Base-by-base conservation (phyloP, 2,329 filamentous ascomycete genomes). In the Sclerotinia minor region DNA sequence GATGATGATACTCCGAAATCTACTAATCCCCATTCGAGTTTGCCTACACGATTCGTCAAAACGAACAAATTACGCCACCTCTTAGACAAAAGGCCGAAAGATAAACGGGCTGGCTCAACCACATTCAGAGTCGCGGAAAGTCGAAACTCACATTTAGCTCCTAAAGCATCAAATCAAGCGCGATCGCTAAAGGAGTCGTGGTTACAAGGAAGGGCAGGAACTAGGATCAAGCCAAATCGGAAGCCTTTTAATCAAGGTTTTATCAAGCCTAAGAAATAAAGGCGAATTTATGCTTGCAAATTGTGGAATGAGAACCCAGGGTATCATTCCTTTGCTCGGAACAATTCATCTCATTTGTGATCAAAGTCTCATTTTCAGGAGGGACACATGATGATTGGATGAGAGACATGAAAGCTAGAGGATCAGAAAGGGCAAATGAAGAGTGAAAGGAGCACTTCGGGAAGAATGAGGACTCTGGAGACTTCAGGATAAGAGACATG, bases 51-150 rank as follows among this genome's bases (percentile, higher is more conserved):
- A 35, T 69, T 69, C n/a, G 19, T 71, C 3, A 77, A 72, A 68
- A 76, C 75, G 54, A 76, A 64, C 15, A 76, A 73, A 49, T 74
- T 76, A 41, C 13, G 68, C 2, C 71, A 73, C 24, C 67, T 72
- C 17, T 69, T 70, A 45, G 71, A 74, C 44, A 76, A 76, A 54
- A 63, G 68, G 29, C 71, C 72, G 0, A 78, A 76, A 60, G 76
- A 77, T 67, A 64, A 64, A 24, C 69, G 70, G 6, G 54, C 73
- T 19, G 76, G 76, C 9, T 70, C 65, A 6, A 77, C 76, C 11
- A 77, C 72, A 35, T 77, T 73, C 67, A 69, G 74, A 41, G 73
- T 77, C 13, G 52, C 71, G 9, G 72, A 75, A 60, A 38, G 53
- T 6, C 63, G 59, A 24, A 73, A 63, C 45, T 57, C 67, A 32